phyloP scores from a whole-genome alignment of 768 basidiomycete genomes.

The Calocybe indica region DNA sequence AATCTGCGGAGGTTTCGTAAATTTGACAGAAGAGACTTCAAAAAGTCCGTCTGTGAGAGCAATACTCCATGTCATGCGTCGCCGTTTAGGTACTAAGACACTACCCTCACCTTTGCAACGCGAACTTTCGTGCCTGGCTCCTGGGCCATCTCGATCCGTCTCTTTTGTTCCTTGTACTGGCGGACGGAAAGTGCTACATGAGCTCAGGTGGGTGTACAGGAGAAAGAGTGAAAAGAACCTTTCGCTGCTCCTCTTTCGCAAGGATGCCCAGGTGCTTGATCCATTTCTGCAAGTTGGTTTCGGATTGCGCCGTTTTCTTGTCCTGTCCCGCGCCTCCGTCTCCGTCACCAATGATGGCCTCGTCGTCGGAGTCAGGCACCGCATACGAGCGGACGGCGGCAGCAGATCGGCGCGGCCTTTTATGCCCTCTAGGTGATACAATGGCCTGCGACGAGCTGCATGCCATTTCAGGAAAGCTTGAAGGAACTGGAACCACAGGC shows the following conservation, averaged over 20 bases:
- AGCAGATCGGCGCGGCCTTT: slow-evolving; percentile 56
- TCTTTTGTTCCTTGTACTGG: slow-evolving; percentile 64
- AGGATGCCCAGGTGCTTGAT: slow-evolving; percentile 58
- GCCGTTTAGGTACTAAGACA: neutral
- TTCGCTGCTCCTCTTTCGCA: slow-evolving; percentile 61
- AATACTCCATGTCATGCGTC: too few species aligned
- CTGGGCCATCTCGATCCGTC: slow-evolving; percentile 38
- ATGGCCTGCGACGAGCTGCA: slow-evolving; percentile 11
- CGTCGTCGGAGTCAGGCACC: slow-evolving; percentile 69
- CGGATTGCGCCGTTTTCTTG: slow-evolving; percentile 26
- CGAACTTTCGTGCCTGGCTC: slow-evolving; percentile 42
- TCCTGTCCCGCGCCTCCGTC: slow-evolving; percentile 25
- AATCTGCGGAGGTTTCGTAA: slow-evolving; percentile 57
- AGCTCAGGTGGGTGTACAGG: neutral
- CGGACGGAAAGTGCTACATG: neutral
- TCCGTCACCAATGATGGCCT: slow-evolving; percentile 36
- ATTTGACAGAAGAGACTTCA: slow-evolving; percentile 52
- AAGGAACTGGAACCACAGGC: slow-evolving; percentile 17
- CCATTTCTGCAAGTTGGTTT: slow-evolving; percentile 56
- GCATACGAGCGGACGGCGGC: slow-evolving; percentile 55
- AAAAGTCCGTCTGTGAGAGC: slow-evolving; percentile 54
- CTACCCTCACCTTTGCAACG: slow-evolving; percentile 46
- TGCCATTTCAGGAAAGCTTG: slow-evolving; percentile 10
- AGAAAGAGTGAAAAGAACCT: slow-evolving; percentile 35
- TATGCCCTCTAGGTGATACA: slow-evolving; percentile 26